Evolutionary conservation across 169 alveolate genomes (phyloP), one percentile per base, ranked within the genome.

Genomic region (Cryptosporidium tyzzeri): DNA sequence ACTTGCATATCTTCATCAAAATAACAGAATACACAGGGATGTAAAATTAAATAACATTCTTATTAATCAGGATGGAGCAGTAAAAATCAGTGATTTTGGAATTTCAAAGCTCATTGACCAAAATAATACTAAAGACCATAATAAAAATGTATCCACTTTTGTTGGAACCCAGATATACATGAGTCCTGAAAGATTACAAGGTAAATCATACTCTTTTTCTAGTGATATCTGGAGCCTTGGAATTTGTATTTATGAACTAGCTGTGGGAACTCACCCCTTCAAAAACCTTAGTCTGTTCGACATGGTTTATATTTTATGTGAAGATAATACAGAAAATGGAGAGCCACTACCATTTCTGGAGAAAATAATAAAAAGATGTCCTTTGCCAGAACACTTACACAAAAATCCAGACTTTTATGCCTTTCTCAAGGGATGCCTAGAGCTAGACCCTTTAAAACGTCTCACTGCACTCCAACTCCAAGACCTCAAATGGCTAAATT

Each of bases 141-240:
- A 48, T 50, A 80, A 80, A 37, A 80, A 80, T 45, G 55, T 80
- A n/a, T 80, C 89, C 41, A 80, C 89, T 45, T 94, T 92, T 87
- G 96, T 95, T 0, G 98, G 98, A 26, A 95, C 98, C 18, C 85
- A 86, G 67, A 91, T 91, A 61, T 94, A 94, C 61, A 94, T 95
- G 96, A 93, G 96, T 45, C 98, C 98, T 70, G 98, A 95, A 92
- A 93, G 98, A 91, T 85, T 95, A 14, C 93, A 92, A 53, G 97
- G 97, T 0, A 92, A 92, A 73, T 65, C 87, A 16, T 94, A 95
- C 70, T 91, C 96, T 6, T 92, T 86, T 69, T 91, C 95, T 31
- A 91, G 95, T 23, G 98, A 95, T 80, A 91, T 95, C n/a, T 95
- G 98, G 96, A 84, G 95, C 23, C 75, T 95, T 23, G 98, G 98